These are phyloP conservation scores for Endogone sp. DNA, from an alignment of 192 early-diverging fungal genomes.

Conservation along the genomic window DNA sequence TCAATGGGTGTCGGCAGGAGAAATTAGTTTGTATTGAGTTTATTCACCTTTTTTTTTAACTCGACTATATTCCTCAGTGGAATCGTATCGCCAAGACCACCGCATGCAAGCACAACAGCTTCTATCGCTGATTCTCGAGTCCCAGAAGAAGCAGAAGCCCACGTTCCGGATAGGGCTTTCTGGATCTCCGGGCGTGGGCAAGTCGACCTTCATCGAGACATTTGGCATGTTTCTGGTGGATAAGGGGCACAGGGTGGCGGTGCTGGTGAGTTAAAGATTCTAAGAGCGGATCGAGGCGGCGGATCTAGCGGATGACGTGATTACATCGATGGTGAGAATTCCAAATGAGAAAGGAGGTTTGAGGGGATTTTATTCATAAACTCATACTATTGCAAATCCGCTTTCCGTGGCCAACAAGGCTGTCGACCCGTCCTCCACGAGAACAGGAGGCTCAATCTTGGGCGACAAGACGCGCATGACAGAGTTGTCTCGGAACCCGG, in stretches of 20 bases:
- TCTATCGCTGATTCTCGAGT: conserved; percentile 50
- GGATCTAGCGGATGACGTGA: too few relatives aligned
- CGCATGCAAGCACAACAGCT: conserved; percentile 54
- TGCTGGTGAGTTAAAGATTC: conserved; percentile 45
- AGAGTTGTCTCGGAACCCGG: conserved; percentile 51
- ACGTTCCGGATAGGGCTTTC: conserved; percentile 78
- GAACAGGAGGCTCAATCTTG: conserved; percentile 79
- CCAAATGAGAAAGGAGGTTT: too few relatives aligned
- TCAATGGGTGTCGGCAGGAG: too few relatives aligned
- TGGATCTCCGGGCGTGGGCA: conserved; percentile 79
- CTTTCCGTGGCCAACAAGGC: conserved; percentile 57
- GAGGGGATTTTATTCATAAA: too few relatives aligned
- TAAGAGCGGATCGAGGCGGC: background rate
- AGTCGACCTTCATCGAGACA: conserved; percentile 83
- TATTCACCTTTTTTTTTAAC: background rate
- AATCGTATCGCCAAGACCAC: conserved; percentile 67
- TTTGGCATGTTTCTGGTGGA: conserved; percentile 73
- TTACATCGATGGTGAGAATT: too few relatives aligned
- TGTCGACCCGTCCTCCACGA: conserved; percentile 76
- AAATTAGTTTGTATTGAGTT: too few relatives aligned
- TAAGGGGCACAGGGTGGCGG: conserved; percentile 67
- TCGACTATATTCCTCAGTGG: too few relatives aligned
- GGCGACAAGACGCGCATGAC: conserved; percentile 88
- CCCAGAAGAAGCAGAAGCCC: conserved; percentile 22
- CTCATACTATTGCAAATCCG: too few relatives aligned